Evolutionary conservation across 176 grass and related monocot genomes (phyloP), one percentile per base, ranked within the genome.

Genomic region (barley (Hordeum vulgare)): DNA sequence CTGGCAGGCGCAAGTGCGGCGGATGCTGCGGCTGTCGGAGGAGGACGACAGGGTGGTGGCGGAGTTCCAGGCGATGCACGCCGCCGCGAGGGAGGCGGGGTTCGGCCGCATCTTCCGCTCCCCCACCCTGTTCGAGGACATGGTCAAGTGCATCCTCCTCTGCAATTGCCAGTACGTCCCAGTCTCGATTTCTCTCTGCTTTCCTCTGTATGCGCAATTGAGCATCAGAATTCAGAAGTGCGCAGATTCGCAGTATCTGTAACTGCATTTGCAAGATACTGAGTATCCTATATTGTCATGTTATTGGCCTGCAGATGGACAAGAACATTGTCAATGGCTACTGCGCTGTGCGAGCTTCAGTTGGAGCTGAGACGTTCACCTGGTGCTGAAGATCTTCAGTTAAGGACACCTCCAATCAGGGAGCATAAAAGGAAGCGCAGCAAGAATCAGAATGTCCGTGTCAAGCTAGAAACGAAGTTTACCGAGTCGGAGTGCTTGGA

Each of bases 81-180:
- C 64, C 11, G 72, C 39, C 61, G 92, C 90, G 18, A 88, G 80
- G 66, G 63, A 83, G 49, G 81, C 14, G 7, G 91, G 91, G 9
- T 94, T 97, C 29, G 91, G 94, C 33, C 86, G 86, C 41, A 58
- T 97, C 78, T 97, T 97, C 81, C 86, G 94, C 36, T 97, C 91
- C 4, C 89, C 94, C 20, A 94, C 89, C 8, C 79, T 97, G 74
- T 94, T 97, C 23, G 91, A 91, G 86, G 94, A 94, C 79, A 97
- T 94, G 94, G 79, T 92, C 87, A 97, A 97, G 85, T 91, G 91
- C 89, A 92, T 97, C 29, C 92, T 97, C 49, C 86, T 94, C 77
- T 97, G 92, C 92, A 94, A 97, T 77, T 94, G 92, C 92, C 83
- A 81, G 92, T 94, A 29, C 69, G 69, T 72, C 14, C 44, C 40